A percentile compares a stretch with the other conserved stretches of the same genome.
Evolutionary conservation across 2,329 filamentous ascomycete genomes (phyloP).

Genomic region (Monosporascus sp.): DNA sequence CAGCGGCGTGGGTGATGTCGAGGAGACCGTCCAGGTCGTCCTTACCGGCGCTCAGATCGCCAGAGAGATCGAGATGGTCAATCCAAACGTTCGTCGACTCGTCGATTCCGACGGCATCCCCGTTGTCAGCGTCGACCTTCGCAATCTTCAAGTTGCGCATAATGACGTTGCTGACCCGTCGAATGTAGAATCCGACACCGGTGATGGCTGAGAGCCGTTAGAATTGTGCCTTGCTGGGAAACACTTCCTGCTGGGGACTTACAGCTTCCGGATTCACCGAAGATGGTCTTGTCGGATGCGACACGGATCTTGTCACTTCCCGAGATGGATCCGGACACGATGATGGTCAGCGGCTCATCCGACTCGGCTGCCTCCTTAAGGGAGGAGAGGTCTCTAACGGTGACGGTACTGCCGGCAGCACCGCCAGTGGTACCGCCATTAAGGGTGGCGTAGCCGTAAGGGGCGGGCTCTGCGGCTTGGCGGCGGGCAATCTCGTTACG

Average conservation of each 20-base stretch:
- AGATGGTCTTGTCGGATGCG: neutral
- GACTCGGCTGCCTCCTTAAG: slow-evolving; percentile 31
- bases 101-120: slow-evolving; percentile 44
- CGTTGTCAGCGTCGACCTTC: slow-evolving; percentile 42
- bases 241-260: neutral
- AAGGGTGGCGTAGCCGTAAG: neutral
- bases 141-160: slow-evolving; percentile 50
- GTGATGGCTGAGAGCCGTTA: slow-evolving; percentile 18
- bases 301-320: slow-evolving; percentile 13
- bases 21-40: slow-evolving; percentile 39
- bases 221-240: neutral
- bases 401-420: slow-evolving; percentile 37
- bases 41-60: slow-evolving; percentile 31
- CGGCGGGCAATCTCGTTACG: neutral
- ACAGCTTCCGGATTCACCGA: neutral
- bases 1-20: slow-evolving; percentile 39
- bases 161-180: slow-evolving; percentile 47
- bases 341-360: slow-evolving; percentile 40
- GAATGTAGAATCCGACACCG: slow-evolving; percentile 37
- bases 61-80: slow-evolving; percentile 38
- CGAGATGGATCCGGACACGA: slow-evolving; percentile 41
- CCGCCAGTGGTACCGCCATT: slow-evolving; percentile 38
- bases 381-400: slow-evolving; percentile 38
- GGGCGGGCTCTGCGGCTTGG: neutral
- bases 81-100: slow-evolving; percentile 43